Percentiles rank a stretch among this genome's conserved stretches.
phyloP scores from a whole-genome alignment of 1,139 yeast species.

The Zygoascus meyerae region DNA sequence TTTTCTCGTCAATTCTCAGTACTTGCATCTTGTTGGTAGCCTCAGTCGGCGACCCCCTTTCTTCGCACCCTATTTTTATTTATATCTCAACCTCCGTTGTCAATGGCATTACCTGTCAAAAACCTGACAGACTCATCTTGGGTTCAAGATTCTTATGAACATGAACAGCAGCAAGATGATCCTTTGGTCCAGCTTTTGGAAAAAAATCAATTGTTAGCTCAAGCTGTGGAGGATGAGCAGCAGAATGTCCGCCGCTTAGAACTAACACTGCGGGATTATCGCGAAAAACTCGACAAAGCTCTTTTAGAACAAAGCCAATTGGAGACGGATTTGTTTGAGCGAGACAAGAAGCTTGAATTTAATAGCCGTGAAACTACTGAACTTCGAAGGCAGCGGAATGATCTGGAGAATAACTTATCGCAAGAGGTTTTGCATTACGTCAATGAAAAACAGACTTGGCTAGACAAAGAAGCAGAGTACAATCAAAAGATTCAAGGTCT shows the following conservation, averaged over 20 bases:
- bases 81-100: no score
- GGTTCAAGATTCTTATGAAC: no score
- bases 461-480: slow-evolving; percentile 28
- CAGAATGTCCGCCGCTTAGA: slow-evolving; percentile 24
- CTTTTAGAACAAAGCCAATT: slow-evolving; percentile 24
- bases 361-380: slow-evolving; percentile 24
- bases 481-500: slow-evolving; percentile 9
- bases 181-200: not conserved
- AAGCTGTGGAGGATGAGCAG: slow-evolving; percentile 28
- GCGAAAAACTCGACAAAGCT: slow-evolving; percentile 18
- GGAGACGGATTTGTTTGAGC: slow-evolving; percentile 29
- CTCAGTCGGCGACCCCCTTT: no score
- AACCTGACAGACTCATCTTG: no score
- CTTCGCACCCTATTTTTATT: no score
- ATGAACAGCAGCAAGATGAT: no score
- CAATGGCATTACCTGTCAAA: no score
- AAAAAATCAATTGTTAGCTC: slow-evolving; percentile 21
- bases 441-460: slow-evolving; percentile 32
- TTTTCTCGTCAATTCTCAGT: no score
- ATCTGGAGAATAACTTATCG: slow-evolving; percentile 23
- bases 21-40: no score
- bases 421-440: slow-evolving; percentile 29
- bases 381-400: slow-evolving; percentile 22
- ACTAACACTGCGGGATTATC: slow-evolving; percentile 21
- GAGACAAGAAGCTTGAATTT: slow-evolving; percentile 22